Conservation (phyloP, 2,329 filamentous ascomycete species). For the Coniochaeta sp. region DNA sequence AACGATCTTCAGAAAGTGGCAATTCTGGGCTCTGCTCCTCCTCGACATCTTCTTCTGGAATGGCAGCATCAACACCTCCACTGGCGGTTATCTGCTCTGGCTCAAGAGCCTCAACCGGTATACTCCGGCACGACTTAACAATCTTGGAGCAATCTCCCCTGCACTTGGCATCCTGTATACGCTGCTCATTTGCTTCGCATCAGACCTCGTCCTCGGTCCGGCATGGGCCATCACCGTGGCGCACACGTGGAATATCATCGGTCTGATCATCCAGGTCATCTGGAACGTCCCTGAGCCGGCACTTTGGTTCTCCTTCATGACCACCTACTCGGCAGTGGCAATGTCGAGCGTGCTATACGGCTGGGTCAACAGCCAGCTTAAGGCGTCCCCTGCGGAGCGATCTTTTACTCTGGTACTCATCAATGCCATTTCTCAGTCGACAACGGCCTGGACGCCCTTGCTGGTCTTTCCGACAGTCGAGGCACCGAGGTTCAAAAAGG, state of each 20-base stretch:
- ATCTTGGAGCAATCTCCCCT: constrained; percentile 43
- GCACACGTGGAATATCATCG: constrained; percentile 41
- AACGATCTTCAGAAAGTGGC: constrained; percentile 29
- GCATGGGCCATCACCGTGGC: constrained; percentile 47
- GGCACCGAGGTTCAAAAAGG: constrained; percentile 32
- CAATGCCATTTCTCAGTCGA: constrained; percentile 44
- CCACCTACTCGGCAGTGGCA: constrained; percentile 38
- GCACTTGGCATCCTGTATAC: constrained; percentile 50
- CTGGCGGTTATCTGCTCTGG: constrained; percentile 48
- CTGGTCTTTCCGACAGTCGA: constrained; percentile 40
- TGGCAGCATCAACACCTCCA: constrained; percentile 33
- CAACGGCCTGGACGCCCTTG: constrained; percentile 48
- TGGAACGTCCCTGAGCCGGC: constrained; percentile 49
- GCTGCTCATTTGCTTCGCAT: constrained; percentile 44
- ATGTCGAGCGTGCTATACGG: constrained; percentile 49
- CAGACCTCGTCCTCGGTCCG: constrained; percentile 43
- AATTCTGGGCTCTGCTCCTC: constrained; percentile 42
- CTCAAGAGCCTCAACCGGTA: constrained; percentile 46
- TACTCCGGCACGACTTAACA: constrained; percentile 36
- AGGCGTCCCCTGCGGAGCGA: constrained; percentile 35
- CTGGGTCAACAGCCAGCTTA: constrained; percentile 45
- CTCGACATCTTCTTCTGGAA: constrained; percentile 52
- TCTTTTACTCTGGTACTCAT: constrained; percentile 42
- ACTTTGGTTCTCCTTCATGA: constrained; percentile 45
- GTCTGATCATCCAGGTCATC: constrained; percentile 42